Base-by-base conservation (phyloP, 768 basidiomycete species). In the Boletus reticuloceps region DNA sequence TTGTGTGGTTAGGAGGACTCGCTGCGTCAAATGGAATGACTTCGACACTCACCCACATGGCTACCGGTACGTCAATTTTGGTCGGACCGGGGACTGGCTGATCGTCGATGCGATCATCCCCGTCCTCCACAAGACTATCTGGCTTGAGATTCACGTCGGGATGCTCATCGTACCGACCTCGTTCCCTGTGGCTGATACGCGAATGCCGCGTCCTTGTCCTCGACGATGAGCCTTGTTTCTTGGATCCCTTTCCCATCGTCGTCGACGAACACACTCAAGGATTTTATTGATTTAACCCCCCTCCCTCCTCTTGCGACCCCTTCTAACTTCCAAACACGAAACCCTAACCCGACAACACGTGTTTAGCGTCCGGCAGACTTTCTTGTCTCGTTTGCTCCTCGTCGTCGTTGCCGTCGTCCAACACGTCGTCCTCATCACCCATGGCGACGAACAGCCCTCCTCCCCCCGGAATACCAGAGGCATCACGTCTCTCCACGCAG, bases 21-120 rank as follows among this genome's bases (percentile, higher is more conserved):
- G 12, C 1, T 12, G 20, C 8, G 29, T 8, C 9, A 29, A 12
- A 6, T 46, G 19, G 7, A 13, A 44, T 44, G 37, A 41, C 5
- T 1, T 14, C 9, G 27, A 32, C 44, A 78, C 94, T 72, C 54
- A 89, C 94, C 95, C 95, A 98, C 95, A 98, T 98, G 36, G 92
- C 94, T 5, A 97, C 86, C 3, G 93, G 92, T 12, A 97, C 83
- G 19, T 79, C 73, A 12, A 53, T 53, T 22, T 46, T 19, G 36
- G 44, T 22, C 20, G 17, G 14, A 8, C 29, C 4, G 31, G n/a
- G 34, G 9, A 12, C 34, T 38, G 14, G 47, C 11, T n/a, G 51
- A 36, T 51, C 51, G 22, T 19, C 17, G 38, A 6, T 14, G 38
- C 17, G 38, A 12, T 37, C 36, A 17, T 25, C 41, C 16, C 27